Percentiles rank a stretch among this genome's conserved stretches.
Conservation (phyloP, 441 rosid genomes). For the Gossypium schwendimanii region DNA sequence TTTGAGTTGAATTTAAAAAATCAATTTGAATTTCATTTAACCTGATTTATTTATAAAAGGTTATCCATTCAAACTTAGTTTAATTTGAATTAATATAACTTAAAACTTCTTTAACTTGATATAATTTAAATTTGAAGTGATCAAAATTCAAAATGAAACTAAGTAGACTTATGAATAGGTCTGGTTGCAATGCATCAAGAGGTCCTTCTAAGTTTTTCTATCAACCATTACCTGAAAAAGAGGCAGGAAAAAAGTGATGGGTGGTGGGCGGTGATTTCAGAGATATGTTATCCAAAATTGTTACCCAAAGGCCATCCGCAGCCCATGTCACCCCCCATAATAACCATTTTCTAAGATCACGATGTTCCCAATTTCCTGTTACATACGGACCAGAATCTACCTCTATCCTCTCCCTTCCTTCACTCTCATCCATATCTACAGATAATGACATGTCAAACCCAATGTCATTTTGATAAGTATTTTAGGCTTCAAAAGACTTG, state of each 20-base stretch:
- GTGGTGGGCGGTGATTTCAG: not conserved
- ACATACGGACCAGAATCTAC: not conserved
- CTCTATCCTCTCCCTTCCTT: not conserved
- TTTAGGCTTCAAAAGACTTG: not conserved
- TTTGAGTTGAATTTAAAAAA: too few relatives aligned
- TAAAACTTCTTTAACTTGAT: too few relatives aligned
- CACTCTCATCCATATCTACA: not conserved
- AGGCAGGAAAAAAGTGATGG: not conserved
- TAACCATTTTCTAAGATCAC: not conserved
- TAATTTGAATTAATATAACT: too few relatives aligned
- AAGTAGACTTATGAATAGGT: too few relatives aligned
- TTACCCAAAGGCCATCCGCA: not conserved
- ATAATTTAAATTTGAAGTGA: too few relatives aligned
- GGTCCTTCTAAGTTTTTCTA: too few relatives aligned
- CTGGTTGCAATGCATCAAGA: too few relatives aligned
- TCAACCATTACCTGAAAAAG: not conserved
- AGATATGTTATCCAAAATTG: not conserved
- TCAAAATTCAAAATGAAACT: too few relatives aligned
- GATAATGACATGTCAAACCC: not conserved
- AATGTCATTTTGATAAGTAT: not conserved
- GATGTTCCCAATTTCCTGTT: not conserved
- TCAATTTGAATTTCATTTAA: too few relatives aligned
- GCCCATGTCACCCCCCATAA: slow-evolving; percentile 10
- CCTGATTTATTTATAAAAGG: too few relatives aligned
- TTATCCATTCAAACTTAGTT: too few relatives aligned